Evolutionary conservation across 768 basidiomycete genomes (phyloP).

Genomic region (Pulveroboletus frians): DNA sequence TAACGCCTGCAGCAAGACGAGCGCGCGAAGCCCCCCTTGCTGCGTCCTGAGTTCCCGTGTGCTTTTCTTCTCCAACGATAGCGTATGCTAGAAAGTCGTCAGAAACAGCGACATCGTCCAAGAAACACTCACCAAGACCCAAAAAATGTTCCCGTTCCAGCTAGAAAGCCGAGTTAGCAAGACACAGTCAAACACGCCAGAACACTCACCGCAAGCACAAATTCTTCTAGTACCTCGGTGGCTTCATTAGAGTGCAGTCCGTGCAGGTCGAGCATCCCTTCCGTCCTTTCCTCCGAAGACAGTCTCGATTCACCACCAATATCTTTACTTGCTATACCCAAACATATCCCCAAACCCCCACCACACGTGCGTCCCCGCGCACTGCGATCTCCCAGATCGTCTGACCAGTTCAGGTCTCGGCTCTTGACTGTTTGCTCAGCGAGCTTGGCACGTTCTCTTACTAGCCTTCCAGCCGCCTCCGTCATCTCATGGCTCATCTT

Average conservation of each 20-base stretch:
- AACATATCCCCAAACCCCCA: slow-evolving; percentile 75
- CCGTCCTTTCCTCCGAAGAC: slow-evolving; percentile 84
- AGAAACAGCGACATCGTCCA: slow-evolving; percentile 1
- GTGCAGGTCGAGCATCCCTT: slow-evolving; percentile 84
- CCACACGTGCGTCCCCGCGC: slow-evolving; percentile 72
- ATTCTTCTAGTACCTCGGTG: slow-evolving; percentile 84
- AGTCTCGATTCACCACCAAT: slow-evolving; percentile 49
- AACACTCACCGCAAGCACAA: slow-evolving; percentile 73
- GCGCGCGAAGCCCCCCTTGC: slow-evolving; percentile 76
- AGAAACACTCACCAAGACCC: slow-evolving; percentile 61
- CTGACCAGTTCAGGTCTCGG: slow-evolving; percentile 71
- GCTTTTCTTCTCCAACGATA: slow-evolving; percentile 94
- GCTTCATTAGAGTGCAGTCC: slow-evolving; percentile 93
- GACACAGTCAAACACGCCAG: neutral
- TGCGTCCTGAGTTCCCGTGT: slow-evolving; percentile 86
- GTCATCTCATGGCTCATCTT: slow-evolving; percentile 87
- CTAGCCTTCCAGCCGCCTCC: slow-evolving; percentile 77
- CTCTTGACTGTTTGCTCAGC: slow-evolving; percentile 71
- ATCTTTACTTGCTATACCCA: slow-evolving; percentile 75
- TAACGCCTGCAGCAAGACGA: slow-evolving; percentile 79
- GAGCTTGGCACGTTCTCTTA: slow-evolving; percentile 72
- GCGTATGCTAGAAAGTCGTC: slow-evolving; percentile 57
- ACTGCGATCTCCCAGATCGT: slow-evolving; percentile 76
- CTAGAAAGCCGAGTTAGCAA: slow-evolving; percentile 35
- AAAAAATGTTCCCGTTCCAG: slow-evolving; percentile 85